These are phyloP conservation scores for Gamarada debralockiae DNA, from an alignment of 495 filamentous ascomycete species.

Conservation along the genomic window DNA sequence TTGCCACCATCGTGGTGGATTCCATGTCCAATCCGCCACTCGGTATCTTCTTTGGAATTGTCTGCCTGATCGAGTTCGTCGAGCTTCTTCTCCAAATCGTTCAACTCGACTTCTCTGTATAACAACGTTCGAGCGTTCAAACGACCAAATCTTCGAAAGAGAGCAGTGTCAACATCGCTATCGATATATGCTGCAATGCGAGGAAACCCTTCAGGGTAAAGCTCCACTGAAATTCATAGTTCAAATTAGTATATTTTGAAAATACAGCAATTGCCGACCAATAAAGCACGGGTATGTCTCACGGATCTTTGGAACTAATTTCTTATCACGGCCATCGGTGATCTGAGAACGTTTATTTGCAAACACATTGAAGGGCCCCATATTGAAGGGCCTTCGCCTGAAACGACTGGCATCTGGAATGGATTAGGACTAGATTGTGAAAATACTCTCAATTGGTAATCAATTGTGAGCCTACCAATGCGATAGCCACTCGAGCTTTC, in stretches of 20 bases:
- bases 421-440: too few relatives aligned
- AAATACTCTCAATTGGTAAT: too few relatives aligned
- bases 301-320: too few relatives aligned
- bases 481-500: too few relatives aligned
- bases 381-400: too few relatives aligned
- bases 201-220: background rate
- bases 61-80: constrained; percentile 3
- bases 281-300: too few relatives aligned
- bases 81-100: background rate
- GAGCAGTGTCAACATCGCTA: background rate
- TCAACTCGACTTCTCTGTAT: constrained; percentile 1
- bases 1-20: background rate
- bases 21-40: background rate
- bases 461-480: too few relatives aligned
- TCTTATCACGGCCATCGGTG: too few relatives aligned
- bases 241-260: background rate
- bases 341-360: too few relatives aligned
- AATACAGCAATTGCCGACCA: too few relatives aligned
- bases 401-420: background rate
- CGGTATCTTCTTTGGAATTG: background rate
- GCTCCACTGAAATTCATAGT: background rate
- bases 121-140: constrained; percentile 1
- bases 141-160: constrained; percentile 1
- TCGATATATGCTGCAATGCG: background rate
- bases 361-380: too few relatives aligned